phyloP scores from a whole-genome alignment of 352 stramenopile species.

The Phytophthora sp. region DNA sequence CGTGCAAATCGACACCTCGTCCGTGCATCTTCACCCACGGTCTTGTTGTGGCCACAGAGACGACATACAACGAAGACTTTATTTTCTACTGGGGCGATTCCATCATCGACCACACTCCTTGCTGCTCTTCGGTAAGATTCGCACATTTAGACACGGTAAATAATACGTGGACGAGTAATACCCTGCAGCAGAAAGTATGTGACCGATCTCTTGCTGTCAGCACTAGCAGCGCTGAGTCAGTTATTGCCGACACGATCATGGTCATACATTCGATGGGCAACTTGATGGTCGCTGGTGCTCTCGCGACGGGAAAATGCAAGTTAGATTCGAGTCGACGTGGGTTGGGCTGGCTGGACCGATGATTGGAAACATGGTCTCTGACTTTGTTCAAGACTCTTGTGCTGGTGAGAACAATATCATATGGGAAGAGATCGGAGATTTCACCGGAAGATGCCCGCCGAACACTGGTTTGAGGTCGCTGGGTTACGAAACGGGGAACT shows the following conservation, averaged over 20 bases:
- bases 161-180: conserved; percentile 16
- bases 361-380: conserved; percentile 31
- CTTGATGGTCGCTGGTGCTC: conserved; percentile 30
- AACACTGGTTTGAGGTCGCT: conserved; percentile 37
- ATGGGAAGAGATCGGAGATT: conserved; percentile 24
- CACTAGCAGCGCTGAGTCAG: conserved; percentile 6
- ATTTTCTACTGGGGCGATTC: conserved; percentile 28
- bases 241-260: conserved; percentile 28
- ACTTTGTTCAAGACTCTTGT: conserved; percentile 29
- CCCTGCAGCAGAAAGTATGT: conserved; percentile 26
- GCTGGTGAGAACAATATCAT: conserved; percentile 13
- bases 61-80: conserved; percentile 12
- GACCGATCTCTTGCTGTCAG: conserved; percentile 23
- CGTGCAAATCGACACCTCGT: conserved; percentile 27
- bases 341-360: conserved; percentile 34
- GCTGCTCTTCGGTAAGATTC: conserved; percentile 29
- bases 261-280: conserved; percentile 32
- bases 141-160: conserved; percentile 23
- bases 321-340: conserved; percentile 38
- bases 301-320: conserved; percentile 27
- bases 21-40: conserved; percentile 33
- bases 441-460: conserved; percentile 30
- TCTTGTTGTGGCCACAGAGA: conserved; percentile 17
- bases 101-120: conserved; percentile 19
- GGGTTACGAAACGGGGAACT: conserved; percentile 34